A percentile compares a stretch with the other conserved stretches of the same genome.
Conservation (phyloP, 345 rosid genomes). For the Cardamine resedifolia region DNA sequence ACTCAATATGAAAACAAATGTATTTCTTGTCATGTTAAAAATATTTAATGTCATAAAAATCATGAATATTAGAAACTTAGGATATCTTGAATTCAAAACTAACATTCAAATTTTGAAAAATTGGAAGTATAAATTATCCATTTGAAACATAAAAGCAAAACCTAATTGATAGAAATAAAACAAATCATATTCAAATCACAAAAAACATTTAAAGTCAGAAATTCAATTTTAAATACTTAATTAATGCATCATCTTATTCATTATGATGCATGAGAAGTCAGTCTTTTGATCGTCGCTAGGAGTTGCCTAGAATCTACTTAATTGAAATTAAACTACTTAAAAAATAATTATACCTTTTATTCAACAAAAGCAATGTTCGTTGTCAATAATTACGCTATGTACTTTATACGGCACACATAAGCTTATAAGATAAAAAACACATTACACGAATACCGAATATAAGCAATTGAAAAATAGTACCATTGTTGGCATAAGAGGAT, state of each 20-base stretch:
- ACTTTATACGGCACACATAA: slow-evolving; percentile 20
- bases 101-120: too few relatives aligned
- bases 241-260: not conserved
- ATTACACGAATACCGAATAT: slow-evolving; percentile 21
- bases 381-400: slow-evolving; percentile 22
- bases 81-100: not conserved
- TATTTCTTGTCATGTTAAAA: too few relatives aligned
- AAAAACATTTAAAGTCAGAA: too few relatives aligned
- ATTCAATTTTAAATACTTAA: too few relatives aligned
- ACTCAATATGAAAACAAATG: too few relatives aligned
- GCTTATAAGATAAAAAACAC: slow-evolving; percentile 9
- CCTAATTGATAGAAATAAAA: not conserved
- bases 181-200: not conserved
- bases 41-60: too few relatives aligned
- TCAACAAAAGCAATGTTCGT: slow-evolving; percentile 12
- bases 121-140: not conserved
- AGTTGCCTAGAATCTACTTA: slow-evolving; percentile 10
- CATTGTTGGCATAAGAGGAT: slow-evolving; percentile 47
- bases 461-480: slow-evolving; percentile 6
- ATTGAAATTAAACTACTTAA: not conserved
- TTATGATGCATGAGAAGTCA: slow-evolving; percentile 19
- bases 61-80: too few relatives aligned
- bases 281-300: slow-evolving; percentile 26
- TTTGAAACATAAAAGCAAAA: not conserved
- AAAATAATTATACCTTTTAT: not conserved